Conservation (phyloP, 2,329 filamentous ascomycete genomes). For the Leptographium procerum region DNA sequence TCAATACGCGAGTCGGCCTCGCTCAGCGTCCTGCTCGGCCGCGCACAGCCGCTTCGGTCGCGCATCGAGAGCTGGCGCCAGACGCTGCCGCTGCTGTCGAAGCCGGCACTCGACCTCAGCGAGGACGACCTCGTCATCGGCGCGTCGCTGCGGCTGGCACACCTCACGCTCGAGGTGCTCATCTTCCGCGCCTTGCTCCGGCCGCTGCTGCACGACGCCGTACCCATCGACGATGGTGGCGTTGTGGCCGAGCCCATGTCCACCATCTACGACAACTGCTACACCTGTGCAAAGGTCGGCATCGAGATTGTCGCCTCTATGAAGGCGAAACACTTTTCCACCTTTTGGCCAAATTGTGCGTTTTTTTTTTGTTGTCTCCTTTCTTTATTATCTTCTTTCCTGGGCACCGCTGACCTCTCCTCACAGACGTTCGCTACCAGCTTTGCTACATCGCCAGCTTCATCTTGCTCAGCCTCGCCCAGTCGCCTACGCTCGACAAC, state of each 20-base stretch:
- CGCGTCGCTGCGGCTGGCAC: constrained; percentile 14
- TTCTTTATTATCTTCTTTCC: neutral
- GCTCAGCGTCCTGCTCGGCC: constrained; percentile 10
- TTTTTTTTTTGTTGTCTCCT: neutral
- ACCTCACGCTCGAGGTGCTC: constrained; percentile 16
- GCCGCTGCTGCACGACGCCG: constrained; percentile 10
- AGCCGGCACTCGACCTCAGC: constrained; percentile 11
- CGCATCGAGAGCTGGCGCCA: constrained; percentile 17
- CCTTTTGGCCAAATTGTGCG: constrained; percentile 13
- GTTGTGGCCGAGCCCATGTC: constrained; percentile 13
- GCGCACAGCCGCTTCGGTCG: constrained; percentile 14
- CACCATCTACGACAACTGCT: constrained; percentile 17
- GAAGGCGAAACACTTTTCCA: constrained; percentile 14
- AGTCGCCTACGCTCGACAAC: constrained; percentile 13
- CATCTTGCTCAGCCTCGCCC: constrained; percentile 15
- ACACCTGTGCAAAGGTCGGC: constrained; percentile 14
- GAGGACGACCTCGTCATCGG: constrained; percentile 15
- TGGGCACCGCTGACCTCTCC: too few relatives aligned
- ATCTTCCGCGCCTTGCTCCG: constrained; percentile 17
- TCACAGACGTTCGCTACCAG: constrained; percentile 15
- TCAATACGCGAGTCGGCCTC: constrained; percentile 4
- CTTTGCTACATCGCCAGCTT: constrained; percentile 17
- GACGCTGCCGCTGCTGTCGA: constrained; percentile 15
- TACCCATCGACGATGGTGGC: constrained; percentile 2
- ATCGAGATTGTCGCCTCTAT: constrained; percentile 15